Percentiles rank a stretch among this genome's conserved stretches.
phyloP scores from a whole-genome alignment of 495 filamentous ascomycete species.

The Pyrenopolyporus hunteri region DNA sequence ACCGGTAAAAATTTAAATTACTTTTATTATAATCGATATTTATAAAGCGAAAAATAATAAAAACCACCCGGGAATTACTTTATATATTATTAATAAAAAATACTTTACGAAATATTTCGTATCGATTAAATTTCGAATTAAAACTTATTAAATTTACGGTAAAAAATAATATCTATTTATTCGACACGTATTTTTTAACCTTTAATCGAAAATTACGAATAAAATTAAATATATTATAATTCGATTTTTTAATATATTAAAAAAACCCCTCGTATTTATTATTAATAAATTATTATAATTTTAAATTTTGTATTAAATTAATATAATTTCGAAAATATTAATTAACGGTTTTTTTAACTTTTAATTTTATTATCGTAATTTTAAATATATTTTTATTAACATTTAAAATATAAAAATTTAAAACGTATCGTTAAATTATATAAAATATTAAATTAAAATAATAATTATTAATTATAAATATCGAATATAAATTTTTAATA shows the following conservation, averaged over 20 bases:
- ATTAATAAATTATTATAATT: not conserved
- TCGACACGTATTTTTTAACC: not conserved
- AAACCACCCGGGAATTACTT: not conserved
- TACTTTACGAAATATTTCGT: no score
- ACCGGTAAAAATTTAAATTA: not conserved
- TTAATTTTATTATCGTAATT: not conserved
- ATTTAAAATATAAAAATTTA: not conserved
- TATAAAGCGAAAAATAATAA: not conserved
- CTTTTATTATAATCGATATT: not conserved
- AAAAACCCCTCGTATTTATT: not conserved
- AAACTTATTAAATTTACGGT: no score
- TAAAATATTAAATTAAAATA: not conserved
- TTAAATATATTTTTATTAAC: not conserved
- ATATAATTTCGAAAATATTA: not conserved
- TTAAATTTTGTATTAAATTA: not conserved
- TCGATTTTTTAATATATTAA: not conserved
- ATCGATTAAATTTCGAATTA: not conserved
- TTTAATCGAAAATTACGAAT: not conserved
- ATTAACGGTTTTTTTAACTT: not conserved
- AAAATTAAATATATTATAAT: not conserved
- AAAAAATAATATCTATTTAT: no score
- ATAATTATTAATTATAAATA: not conserved
- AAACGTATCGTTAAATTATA: not conserved
- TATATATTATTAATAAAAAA: not conserved
- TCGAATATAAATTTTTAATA: not conserved